phyloP scores from a whole-genome alignment of 768 basidiomycete species.

The Amanita phalloides region DNA sequence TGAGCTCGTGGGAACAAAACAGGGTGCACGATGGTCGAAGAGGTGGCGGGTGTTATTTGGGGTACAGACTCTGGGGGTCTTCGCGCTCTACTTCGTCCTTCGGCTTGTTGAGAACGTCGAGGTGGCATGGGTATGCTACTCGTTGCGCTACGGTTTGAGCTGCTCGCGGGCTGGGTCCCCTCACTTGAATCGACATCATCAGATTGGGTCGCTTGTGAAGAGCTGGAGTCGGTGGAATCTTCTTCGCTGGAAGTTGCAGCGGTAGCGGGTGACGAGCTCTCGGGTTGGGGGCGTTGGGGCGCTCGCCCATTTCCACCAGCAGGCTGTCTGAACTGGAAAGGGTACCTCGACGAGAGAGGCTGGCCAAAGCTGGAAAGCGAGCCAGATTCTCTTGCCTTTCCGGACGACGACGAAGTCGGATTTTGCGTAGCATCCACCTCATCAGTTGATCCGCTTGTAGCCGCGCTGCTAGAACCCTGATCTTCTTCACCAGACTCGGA shows the following conservation, averaged over 20 bases:
- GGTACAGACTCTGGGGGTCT: slow-evolving; percentile 23
- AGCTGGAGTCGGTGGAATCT: slow-evolving; percentile 22
- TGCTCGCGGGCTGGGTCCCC: slow-evolving; percentile 14
- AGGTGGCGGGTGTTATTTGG: slow-evolving; percentile 14
- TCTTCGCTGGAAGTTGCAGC: slow-evolving; percentile 13
- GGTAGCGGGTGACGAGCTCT: neutral
- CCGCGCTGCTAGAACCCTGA: slow-evolving; percentile 18
- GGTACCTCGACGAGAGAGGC: slow-evolving; percentile 49
- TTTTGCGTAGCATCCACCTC: slow-evolving; percentile 13
- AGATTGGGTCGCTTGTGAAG: slow-evolving; percentile 40
- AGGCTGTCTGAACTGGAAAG: slow-evolving; percentile 54
- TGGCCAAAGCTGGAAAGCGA: slow-evolving; percentile 83
- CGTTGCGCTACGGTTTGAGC: slow-evolving; percentile 8
- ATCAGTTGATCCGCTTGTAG: slow-evolving; percentile 9
- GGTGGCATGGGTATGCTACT: slow-evolving; percentile 33
- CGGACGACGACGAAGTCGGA: slow-evolving; percentile 9
- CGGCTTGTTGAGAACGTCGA: slow-evolving; percentile 23
- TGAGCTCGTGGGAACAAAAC: slow-evolving; percentile 19
- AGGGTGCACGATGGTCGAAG: slow-evolving; percentile 10
- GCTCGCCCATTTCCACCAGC: neutral
- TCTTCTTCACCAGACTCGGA: slow-evolving; percentile 20
- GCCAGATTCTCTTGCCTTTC: slow-evolving; percentile 42
- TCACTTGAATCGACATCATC: slow-evolving; percentile 29
- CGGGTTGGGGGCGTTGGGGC: neutral
- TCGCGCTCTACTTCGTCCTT: slow-evolving; percentile 14